Evolutionary conservation across 257 asterid genomes (phyloP).

Genomic region (Salvia splendens): DNA sequence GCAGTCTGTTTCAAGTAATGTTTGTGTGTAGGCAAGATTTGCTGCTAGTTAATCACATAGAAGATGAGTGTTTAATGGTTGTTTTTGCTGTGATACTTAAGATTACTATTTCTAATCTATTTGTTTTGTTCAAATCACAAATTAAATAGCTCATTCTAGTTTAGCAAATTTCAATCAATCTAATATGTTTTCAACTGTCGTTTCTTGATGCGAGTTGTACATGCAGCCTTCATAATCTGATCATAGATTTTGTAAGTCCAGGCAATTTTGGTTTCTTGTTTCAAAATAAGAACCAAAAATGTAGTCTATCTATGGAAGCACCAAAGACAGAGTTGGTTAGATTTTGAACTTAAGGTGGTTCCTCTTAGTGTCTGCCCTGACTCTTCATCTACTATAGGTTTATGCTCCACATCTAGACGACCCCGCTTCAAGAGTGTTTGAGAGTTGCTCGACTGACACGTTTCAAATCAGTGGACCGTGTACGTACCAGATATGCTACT

Average conservation of each 20-base stretch:
- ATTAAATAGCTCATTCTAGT: not conserved
- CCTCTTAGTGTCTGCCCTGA: not conserved
- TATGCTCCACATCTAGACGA: conserved; percentile 85
- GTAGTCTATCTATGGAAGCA: not conserved
- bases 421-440: conserved; percentile 69
- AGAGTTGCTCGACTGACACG: conserved; percentile 75
- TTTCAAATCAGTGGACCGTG: conserved; percentile 75
- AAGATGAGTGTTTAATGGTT: not conserved
- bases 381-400: conserved; percentile 45
- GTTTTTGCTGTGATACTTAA: not conserved
- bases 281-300: not conserved
- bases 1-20: not conserved
- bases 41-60: not conserved
- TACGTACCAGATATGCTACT: conserved; percentile 82
- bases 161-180: not conserved
- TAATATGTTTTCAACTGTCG: not conserved
- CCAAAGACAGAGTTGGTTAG: not conserved
- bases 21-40: conserved; percentile 21
- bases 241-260: not conserved
- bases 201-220: not conserved
- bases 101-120: not conserved
- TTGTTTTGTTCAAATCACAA: not conserved
- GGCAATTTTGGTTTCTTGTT: not conserved
- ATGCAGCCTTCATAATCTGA: not conserved
- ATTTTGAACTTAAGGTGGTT: not conserved